Evolutionary conservation across 2,329 filamentous ascomycete species (phyloP).

Genomic region (Emericellopsis atlantica): DNA sequence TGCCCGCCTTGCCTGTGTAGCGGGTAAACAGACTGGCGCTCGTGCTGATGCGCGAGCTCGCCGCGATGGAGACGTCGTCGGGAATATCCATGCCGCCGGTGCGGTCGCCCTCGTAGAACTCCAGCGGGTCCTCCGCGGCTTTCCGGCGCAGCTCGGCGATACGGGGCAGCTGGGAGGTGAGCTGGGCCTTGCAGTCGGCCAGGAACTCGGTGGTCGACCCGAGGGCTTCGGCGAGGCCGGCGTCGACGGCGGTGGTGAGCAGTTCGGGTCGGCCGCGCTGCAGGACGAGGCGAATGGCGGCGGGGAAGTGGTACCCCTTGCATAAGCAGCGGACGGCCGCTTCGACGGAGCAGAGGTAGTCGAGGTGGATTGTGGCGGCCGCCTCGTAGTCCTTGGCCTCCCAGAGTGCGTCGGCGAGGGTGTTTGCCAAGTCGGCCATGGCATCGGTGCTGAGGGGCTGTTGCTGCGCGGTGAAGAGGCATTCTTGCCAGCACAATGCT

Average conservation of each 20-base stretch:
- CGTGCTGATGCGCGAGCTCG: conserved; percentile 67
- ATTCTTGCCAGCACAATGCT: conserved; percentile 73
- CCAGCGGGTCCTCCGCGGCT: conserved; percentile 73
- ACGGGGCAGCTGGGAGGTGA: conserved; percentile 74
- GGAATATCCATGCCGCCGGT: conserved; percentile 57
- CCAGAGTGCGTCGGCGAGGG: conserved; percentile 64
- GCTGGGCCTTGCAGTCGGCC: conserved; percentile 80
- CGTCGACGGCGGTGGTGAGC: conserved; percentile 58
- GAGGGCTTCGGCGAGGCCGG: conserved; percentile 68
- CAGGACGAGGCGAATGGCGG: conserved; percentile 69
- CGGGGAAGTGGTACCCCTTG: conserved; percentile 75
- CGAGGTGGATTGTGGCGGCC: conserved; percentile 68
- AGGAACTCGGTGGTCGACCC: conserved; percentile 79
- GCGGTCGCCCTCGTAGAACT: conserved; percentile 75
- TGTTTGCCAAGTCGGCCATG: conserved; percentile 54
- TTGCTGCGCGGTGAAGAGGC: conserved; percentile 65
- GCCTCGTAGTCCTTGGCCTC: conserved; percentile 76
- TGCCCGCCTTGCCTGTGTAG: conserved; percentile 61
- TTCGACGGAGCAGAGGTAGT: conserved; percentile 65
- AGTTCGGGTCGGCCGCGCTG: conserved; percentile 48
- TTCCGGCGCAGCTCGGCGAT: conserved; percentile 70
- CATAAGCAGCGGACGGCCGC: conserved; percentile 67
- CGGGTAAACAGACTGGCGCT: conserved; percentile 83
- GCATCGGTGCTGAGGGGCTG: conserved; percentile 44
- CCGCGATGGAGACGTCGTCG: conserved; percentile 84